Base-by-base conservation (phyloP, 345 rosid genomes). In the Jatropha curcas region DNA sequence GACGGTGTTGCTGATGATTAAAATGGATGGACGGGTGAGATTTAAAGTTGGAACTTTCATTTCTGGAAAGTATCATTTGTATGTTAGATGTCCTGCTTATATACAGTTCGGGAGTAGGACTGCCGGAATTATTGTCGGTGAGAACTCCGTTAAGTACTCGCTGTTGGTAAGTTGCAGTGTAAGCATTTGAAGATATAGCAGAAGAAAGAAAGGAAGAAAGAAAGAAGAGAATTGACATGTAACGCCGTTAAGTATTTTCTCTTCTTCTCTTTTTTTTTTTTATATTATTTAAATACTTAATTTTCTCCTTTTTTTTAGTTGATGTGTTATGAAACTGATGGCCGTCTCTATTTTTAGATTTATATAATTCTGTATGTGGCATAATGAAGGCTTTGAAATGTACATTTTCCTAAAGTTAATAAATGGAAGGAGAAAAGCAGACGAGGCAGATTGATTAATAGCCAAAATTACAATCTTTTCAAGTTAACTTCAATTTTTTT, bases 11-110 rank as follows among this genome's bases (percentile, higher is more conserved):
- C 33, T 96, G 50, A 31, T 67, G 45, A 84, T 96, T 83, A 90
- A 86, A 79, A 79, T 90, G 7, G 96, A 93, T 62, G 99, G 99
- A 10, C 90, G 90, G 62, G 92, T 96, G 46, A 80, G 95, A 68
- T 96, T 90, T 87, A 96, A 93, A 79, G 88, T 91, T 20, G 90
- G 98, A 12, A 67, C 89, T 22, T 81, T 86, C 70, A 76, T 78
- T 28, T 77, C 97, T 16, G 93, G 92, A 0, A 73, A 39, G 53
- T 96, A 93, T 65, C 93, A 87, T 81, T 57, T 96, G 35, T 74
- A 88, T 71, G 96, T 83, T 48, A 67, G 69, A 46, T 96, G 99
- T 64, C 82, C 72, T 0, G 97, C 99, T 13, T 55, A 7, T 56
- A 85, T 93, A 28, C 79, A 86, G 71, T 86, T 83, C 30, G 98